phyloP scores from a whole-genome alignment of 352 stramenopile genomes.

The Pilasporangium apinafurcum region DNA sequence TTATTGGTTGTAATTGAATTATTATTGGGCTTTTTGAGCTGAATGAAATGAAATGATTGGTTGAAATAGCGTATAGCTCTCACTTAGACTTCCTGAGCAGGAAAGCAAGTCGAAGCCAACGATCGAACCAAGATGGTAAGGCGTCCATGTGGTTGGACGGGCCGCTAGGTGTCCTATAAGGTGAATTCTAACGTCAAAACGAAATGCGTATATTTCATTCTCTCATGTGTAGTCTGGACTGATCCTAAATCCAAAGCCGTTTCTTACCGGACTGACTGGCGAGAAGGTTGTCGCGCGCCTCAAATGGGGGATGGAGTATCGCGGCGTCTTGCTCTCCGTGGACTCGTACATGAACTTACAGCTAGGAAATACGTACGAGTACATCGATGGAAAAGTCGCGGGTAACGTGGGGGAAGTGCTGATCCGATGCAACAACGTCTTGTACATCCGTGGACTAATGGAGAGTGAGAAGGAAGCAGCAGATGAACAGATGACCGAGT shows the following conservation, averaged over 20 bases:
- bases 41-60: slow-evolving; percentile 1
- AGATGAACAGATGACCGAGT: too few species aligned
- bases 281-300: slow-evolving; percentile 96
- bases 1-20: slow-evolving; percentile 11
- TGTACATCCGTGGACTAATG: slow-evolving; percentile 91
- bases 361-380: slow-evolving; percentile 96
- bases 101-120: slow-evolving; percentile 1
- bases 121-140: slow-evolving; percentile 6
- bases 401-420: slow-evolving; percentile 97
- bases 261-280: slow-evolving; percentile 92
- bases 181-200: too few species aligned
- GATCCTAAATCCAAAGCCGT: slow-evolving; percentile 95
- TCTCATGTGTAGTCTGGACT: slow-evolving; percentile 53
- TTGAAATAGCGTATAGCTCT: not conserved
- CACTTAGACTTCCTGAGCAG: slow-evolving; percentile 4
- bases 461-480: slow-evolving; percentile 80
- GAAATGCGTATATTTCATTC: not conserved
- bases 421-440: slow-evolving; percentile 99
- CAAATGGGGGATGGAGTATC: slow-evolving; percentile 99
- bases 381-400: slow-evolving; percentile 95
- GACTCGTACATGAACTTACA: slow-evolving; percentile 99
- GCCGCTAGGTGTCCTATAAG: too few species aligned
- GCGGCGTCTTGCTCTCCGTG: slow-evolving; percentile 90
- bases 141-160: too few species aligned
- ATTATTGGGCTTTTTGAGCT: not conserved